phyloP scores from a whole-genome alignment of 208 protist species.

The Crithidia thermophila region DNA sequence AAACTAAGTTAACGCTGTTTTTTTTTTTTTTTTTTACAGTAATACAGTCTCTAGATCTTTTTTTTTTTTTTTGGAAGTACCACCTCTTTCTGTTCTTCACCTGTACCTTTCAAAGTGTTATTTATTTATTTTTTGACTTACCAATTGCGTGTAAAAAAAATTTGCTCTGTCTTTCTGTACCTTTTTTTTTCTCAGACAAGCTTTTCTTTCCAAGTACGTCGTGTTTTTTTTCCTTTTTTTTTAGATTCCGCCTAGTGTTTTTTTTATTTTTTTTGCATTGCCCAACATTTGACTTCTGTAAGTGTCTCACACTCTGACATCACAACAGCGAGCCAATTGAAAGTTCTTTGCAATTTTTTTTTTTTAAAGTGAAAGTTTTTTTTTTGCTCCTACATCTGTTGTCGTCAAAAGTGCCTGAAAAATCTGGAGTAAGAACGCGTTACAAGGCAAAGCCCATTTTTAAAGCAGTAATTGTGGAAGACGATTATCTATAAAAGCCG shows the following conservation, averaged over 20 bases:
- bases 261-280: background rate
- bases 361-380: background rate
- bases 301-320: background rate
- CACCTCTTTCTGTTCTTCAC: background rate
- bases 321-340: too few relatives aligned
- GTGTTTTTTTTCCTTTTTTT: constrained; percentile 11
- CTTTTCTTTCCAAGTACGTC: background rate
- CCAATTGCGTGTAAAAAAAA: too few relatives aligned
- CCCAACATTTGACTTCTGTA: background rate
- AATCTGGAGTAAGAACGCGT: too few relatives aligned
- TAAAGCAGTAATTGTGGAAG: too few relatives aligned
- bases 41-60: background rate
- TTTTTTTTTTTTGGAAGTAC: too few relatives aligned
- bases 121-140: background rate
- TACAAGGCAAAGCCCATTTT: too few relatives aligned
- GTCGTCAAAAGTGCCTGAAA: background rate
- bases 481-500: too few relatives aligned
- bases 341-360: background rate
- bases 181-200: constrained; percentile 7
- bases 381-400: background rate
- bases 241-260: background rate
- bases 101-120: too few relatives aligned
- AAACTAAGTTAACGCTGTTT: background rate
- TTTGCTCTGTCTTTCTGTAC: background rate
- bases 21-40: background rate